These are phyloP conservation scores for Clarireedia hainanense DNA, from an alignment of 2,329 filamentous ascomycete species.

Conservation along the genomic window DNA sequence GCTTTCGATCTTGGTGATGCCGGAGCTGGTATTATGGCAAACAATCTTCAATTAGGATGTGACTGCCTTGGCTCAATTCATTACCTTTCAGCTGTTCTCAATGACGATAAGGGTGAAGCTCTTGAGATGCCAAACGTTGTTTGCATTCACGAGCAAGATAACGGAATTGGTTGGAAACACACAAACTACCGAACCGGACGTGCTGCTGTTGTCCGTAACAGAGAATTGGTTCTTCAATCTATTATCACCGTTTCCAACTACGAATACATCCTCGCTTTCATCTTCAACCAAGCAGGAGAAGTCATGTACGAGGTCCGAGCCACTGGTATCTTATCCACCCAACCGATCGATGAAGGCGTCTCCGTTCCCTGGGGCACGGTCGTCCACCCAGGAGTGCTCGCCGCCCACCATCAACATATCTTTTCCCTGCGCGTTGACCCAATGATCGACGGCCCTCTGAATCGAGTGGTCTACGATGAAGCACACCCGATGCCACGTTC, in stretches of 20 bases:
- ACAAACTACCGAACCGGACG: constrained; percentile 59
- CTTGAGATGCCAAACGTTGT: constrained; percentile 57
- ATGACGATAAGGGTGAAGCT: constrained; percentile 51
- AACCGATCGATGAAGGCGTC: constrained; percentile 57
- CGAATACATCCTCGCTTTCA: constrained; percentile 65
- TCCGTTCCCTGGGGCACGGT: constrained; percentile 60
- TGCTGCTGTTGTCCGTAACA: constrained; percentile 53
- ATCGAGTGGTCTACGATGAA: constrained; percentile 49
- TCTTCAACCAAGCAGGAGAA: constrained; percentile 64
- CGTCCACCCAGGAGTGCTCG: constrained; percentile 62
- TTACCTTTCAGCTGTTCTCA: constrained; percentile 52
- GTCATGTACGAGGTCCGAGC: constrained; percentile 60
- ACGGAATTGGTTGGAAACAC: constrained; percentile 60
- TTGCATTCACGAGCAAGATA: constrained; percentile 65
- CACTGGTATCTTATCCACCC: constrained; percentile 60
- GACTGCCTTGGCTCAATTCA: constrained; percentile 65
- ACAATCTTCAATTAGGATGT: constrained; percentile 61
- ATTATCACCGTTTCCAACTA: constrained; percentile 68
- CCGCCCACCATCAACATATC: constrained; percentile 68
- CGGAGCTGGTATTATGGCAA: constrained; percentile 58
- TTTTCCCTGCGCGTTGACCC: constrained; percentile 60
- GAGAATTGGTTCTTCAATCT: constrained; percentile 59
- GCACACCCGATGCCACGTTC: constrained; percentile 52
- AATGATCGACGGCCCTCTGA: constrained; percentile 49
- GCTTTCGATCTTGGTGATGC: constrained; percentile 65